Conservation (phyloP, 2,329 filamentous ascomycete species). For the Annulohypoxylon truncatum region DNA sequence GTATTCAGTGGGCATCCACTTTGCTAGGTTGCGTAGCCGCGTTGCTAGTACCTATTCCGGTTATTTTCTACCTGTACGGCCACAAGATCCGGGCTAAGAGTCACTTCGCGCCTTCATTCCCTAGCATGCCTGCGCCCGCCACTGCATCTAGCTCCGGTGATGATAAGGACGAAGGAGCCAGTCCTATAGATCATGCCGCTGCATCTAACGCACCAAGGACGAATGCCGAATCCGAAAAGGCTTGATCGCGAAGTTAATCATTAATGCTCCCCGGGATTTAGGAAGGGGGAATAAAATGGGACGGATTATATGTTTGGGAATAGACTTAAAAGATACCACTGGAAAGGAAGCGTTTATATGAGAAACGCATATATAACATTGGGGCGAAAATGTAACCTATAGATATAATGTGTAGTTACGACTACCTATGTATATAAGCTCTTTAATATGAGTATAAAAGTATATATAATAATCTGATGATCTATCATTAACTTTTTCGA, state of each 20-base stretch:
- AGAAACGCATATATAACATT: slow-evolving; percentile 12
- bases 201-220: slow-evolving; percentile 52
- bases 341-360: slow-evolving; percentile 11
- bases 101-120: slow-evolving; percentile 64
- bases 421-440: slow-evolving; percentile 2
- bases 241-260: slow-evolving; percentile 19
- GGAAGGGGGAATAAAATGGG: slow-evolving; percentile 1
- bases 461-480: slow-evolving; percentile 19
- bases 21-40: slow-evolving; percentile 70
- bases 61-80: slow-evolving; percentile 72
- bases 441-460: slow-evolving; percentile 6
- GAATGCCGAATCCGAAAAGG: slow-evolving; percentile 44
- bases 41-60: slow-evolving; percentile 69
- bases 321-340: slow-evolving; percentile 23
- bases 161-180: slow-evolving; percentile 45
- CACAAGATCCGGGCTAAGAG: slow-evolving; percentile 66
- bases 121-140: slow-evolving; percentile 36
- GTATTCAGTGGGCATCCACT: slow-evolving; percentile 71
- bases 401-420: slow-evolving; percentile 19
- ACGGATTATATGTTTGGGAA: slow-evolving; percentile 11
- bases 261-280: background rate
- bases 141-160: slow-evolving; percentile 39
- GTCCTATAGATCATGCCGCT: slow-evolving; percentile 50
- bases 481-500: background rate
- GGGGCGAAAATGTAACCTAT: slow-evolving; percentile 14